Evolutionary conservation across 2,329 filamentous ascomycete species (phyloP).

Genomic region (Periconia macrospinosa): DNA sequence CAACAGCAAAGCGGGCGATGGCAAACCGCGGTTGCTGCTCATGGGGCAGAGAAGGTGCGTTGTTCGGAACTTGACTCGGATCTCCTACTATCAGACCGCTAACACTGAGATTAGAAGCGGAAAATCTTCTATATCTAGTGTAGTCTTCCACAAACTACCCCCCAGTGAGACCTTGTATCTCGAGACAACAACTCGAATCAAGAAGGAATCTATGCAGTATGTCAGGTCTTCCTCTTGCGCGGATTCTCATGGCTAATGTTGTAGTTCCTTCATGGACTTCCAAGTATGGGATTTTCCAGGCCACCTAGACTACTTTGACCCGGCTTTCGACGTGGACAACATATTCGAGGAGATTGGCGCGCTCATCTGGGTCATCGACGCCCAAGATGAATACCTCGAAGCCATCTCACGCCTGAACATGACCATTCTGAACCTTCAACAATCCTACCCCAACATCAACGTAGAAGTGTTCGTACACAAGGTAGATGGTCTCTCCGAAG

Average conservation of each 20-base stretch:
- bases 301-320: conserved; percentile 89
- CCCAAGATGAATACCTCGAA: conserved; percentile 96
- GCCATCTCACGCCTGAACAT: conserved; percentile 83
- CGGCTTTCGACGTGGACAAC: conserved; percentile 85
- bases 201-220: conserved; percentile 94
- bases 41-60: conserved; percentile 93
- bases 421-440: conserved; percentile 86
- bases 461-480: conserved; percentile 99
- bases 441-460: conserved; percentile 89
- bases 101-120: conserved; percentile 68
- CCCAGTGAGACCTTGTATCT: conserved; percentile 95
- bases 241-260: conserved; percentile 1
- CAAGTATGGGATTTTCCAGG: conserved; percentile 98
- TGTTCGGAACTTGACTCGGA: neutral
- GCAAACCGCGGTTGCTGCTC: conserved; percentile 81
- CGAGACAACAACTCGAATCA: conserved; percentile 90
- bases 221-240: conserved; percentile 38
- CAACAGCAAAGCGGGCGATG: conserved; percentile 56
- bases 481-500: conserved; percentile 94
- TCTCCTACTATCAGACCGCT: conserved; percentile 5
- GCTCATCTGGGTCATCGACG: conserved; percentile 97
- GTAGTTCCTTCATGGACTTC: conserved; percentile 97
- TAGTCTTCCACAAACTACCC: conserved; percentile 98
- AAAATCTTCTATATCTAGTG: conserved; percentile 97
- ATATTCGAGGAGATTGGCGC: conserved; percentile 95